Evolutionary conservation across 1,284 basidiomycete genomes (phyloP).

Genomic region (Leccinum fallax): DNA sequence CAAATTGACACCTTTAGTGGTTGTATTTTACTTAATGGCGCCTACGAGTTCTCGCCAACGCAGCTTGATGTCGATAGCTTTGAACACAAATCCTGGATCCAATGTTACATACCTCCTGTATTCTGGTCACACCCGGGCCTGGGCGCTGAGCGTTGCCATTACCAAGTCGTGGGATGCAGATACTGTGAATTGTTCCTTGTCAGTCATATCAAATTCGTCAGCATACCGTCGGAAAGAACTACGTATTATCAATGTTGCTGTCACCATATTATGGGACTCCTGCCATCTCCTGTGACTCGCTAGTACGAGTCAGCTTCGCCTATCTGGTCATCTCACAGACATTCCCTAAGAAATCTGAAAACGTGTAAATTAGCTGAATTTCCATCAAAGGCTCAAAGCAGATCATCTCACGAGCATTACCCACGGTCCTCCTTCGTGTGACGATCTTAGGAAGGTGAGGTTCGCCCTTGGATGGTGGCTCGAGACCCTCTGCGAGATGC

Average conservation of each 20-base stretch:
- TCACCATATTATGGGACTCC: not conserved
- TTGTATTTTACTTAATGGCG: not conserved
- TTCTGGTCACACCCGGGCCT: not conserved
- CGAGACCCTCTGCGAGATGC: not conserved
- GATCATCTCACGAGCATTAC: conserved; percentile 2
- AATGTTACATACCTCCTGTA: not conserved
- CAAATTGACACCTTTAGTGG: not conserved
- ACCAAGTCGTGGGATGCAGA: not conserved
- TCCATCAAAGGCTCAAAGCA: not conserved
- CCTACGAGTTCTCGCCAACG: not conserved
- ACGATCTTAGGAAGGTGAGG: too few species aligned
- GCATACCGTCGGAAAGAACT: not conserved
- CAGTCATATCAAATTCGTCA: too few species aligned
- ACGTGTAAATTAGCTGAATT: not conserved
- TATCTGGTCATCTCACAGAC: not conserved
- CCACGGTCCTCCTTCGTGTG: not conserved
- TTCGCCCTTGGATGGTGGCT: not conserved
- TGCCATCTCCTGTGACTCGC: not conserved
- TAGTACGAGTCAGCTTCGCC: not conserved
- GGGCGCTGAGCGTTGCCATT: not conserved
- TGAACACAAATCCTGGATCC: not conserved
- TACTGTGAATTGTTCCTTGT: not conserved
- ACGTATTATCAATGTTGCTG: not conserved
- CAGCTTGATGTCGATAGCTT: not conserved
- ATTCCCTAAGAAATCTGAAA: not conserved